phyloP scores from a whole-genome alignment of 2,329 filamentous ascomycete genomes.

The Ceratocystis ficicola region DNA sequence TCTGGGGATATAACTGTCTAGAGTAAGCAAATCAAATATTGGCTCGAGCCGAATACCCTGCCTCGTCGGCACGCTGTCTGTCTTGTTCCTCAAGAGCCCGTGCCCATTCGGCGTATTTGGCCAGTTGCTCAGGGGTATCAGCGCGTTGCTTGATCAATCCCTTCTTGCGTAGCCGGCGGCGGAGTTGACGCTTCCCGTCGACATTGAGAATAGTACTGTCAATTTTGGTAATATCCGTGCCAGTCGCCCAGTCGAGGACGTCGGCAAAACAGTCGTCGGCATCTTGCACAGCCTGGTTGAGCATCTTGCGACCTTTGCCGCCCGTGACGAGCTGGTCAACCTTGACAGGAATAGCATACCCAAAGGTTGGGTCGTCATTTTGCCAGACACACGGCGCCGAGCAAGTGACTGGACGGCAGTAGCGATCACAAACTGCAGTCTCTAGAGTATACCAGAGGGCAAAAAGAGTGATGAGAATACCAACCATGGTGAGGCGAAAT shows the following conservation, averaged over 20 bases:
- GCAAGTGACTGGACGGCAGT: conserved; percentile 44
- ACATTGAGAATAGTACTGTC: conserved; percentile 27
- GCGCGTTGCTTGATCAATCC: conserved; percentile 32
- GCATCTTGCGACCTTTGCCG: conserved; percentile 36
- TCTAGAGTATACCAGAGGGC: conserved; percentile 46
- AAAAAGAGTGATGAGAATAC: conserved; percentile 35
- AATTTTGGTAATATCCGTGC: conserved; percentile 35
- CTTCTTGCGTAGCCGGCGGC: conserved; percentile 40
- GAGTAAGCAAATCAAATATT: neutral
- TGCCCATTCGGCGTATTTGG: conserved; percentile 35
- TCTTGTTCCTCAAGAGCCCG: conserved; percentile 32
- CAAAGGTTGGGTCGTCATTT: conserved; percentile 47
- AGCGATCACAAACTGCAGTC: conserved; percentile 40
- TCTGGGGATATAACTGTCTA: too few relatives aligned
- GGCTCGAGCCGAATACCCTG: conserved; percentile 26
- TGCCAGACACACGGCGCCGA: conserved; percentile 43
- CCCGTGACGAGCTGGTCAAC: conserved; percentile 49
- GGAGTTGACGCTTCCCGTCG: conserved; percentile 37
- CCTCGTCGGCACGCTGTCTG: conserved; percentile 29
- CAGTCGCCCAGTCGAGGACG: conserved; percentile 34
- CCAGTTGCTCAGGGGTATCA: conserved; percentile 33
- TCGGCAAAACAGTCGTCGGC: conserved; percentile 39
- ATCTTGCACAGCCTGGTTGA: conserved; percentile 33
- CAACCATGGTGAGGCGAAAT: conserved; percentile 39
- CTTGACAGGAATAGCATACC: conserved; percentile 49